Evolutionary conservation across 2,329 filamentous ascomycete genomes (phyloP).

Genomic region (Aspergillus novofumigatus): DNA sequence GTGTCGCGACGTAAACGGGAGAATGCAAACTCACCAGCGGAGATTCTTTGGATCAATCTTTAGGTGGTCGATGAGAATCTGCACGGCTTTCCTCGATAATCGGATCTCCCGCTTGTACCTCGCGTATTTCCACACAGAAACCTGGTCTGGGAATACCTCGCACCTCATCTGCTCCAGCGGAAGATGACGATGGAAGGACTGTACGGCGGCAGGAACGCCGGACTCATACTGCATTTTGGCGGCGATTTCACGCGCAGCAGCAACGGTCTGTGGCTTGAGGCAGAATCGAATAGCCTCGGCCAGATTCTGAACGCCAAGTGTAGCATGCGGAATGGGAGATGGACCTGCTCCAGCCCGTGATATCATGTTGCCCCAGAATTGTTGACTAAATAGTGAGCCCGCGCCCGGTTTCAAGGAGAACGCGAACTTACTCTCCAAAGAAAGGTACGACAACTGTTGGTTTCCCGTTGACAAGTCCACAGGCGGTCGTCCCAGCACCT

Average conservation of each 20-base stretch:
- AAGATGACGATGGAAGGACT: constrained; percentile 42
- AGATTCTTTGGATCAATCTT: constrained; percentile 18
- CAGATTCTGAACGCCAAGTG: constrained; percentile 43
- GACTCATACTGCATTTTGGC: constrained; percentile 40
- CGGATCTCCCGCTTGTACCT: constrained; percentile 7
- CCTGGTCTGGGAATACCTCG: constrained; percentile 18
- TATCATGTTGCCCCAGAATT: constrained; percentile 54
- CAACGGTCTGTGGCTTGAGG: constrained; percentile 35
- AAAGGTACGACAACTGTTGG: constrained; percentile 56
- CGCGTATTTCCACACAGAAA: constrained; percentile 27
- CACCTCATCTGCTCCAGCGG: constrained; percentile 24
- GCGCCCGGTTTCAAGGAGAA: background rate
- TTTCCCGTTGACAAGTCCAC: constrained; percentile 48
- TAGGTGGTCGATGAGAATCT: constrained; percentile 22
- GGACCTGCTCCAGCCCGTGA: constrained; percentile 48
- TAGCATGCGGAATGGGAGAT: constrained; percentile 44
- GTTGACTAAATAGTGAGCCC: constrained; percentile 32
- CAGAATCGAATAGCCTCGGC: constrained; percentile 45
- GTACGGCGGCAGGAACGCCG: constrained; percentile 40
- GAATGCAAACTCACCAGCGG: constrained; percentile 13
- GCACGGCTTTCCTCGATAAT: constrained; percentile 22
- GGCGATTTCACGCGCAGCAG: constrained; percentile 35
- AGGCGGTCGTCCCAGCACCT: constrained; percentile 57
- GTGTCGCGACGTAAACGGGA: background rate
- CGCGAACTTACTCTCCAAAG: constrained; percentile 46